Conservation (phyloP, 2,329 filamentous ascomycete species). For the Diaporthe citriasiana region DNA sequence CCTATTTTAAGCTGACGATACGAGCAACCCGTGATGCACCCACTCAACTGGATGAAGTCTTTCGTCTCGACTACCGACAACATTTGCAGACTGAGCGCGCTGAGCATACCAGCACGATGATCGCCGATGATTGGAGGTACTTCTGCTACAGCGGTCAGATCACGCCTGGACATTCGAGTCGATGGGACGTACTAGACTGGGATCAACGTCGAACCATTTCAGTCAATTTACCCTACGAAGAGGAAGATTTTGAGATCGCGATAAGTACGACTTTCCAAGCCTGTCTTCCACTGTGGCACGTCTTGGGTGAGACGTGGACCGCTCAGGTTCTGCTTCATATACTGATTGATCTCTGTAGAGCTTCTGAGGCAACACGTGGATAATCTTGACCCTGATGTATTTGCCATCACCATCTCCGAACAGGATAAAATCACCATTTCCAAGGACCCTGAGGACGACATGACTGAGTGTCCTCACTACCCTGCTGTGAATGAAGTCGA, state of each 20-base stretch:
- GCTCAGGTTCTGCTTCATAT: background rate
- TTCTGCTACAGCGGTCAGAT: background rate
- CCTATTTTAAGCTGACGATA: background rate
- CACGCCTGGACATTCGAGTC: background rate
- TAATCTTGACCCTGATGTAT: conserved; percentile 7
- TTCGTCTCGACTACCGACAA: too few species aligned
- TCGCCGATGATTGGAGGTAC: background rate
- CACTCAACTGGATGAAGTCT: background rate
- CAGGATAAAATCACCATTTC: background rate
- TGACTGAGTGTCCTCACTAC: conserved; percentile 2
- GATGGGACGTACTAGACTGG: background rate
- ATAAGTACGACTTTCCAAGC: background rate
- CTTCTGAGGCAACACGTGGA: background rate
- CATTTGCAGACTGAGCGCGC: background rate
- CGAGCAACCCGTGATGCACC: background rate
- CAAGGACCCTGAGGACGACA: background rate
- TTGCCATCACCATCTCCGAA: conserved; percentile 1
- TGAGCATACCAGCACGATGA: background rate
- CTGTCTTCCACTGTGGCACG: background rate
- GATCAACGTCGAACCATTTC: conserved; percentile 16
- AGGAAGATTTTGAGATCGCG: background rate
- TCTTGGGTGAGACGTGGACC: background rate
- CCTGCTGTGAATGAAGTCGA: background rate
- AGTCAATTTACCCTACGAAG: background rate
- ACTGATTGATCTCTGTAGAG: background rate